These are phyloP conservation scores for Macaranga tanarius DNA, from an alignment of 441 rosid genomes.

Conservation along the genomic window DNA sequence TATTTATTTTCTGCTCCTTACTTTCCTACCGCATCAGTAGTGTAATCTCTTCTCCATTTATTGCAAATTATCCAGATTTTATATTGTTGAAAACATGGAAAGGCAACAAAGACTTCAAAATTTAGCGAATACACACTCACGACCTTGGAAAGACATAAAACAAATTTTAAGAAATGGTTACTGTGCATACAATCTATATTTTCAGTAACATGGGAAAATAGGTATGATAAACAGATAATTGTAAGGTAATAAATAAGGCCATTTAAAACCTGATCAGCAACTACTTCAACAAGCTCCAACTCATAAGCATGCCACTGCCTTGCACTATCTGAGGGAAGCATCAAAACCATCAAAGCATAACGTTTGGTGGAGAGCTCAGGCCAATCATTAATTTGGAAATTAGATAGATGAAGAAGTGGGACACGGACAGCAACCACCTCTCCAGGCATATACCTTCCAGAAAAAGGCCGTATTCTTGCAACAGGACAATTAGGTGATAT, in stretches of 20 bases:
- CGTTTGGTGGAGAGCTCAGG: slow-evolving; percentile 96
- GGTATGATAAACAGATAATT: background rate
- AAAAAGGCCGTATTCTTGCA: slow-evolving; percentile 76
- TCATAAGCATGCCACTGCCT: slow-evolving; percentile 98
- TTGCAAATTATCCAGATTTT: background rate
- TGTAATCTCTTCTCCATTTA: background rate
- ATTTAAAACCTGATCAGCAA: slow-evolving; percentile 83
- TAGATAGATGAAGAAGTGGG: slow-evolving; percentile 91
- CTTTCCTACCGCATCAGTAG: background rate
- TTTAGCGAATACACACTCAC: background rate
- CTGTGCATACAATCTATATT: background rate
- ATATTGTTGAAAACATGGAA: background rate
- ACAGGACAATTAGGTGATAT: slow-evolving; percentile 89
- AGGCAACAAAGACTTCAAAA: background rate
- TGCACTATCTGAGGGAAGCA: slow-evolving; percentile 98
- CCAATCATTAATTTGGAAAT: slow-evolving; percentile 96
- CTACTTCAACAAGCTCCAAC: slow-evolving; percentile 98
- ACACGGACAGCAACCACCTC: slow-evolving; percentile 98
- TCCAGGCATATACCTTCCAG: slow-evolving; percentile 80
- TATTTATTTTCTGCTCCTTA: background rate
- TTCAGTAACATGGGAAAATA: background rate
- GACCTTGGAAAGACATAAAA: background rate
- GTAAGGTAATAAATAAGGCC: slow-evolving; percentile 6
- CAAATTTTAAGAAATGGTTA: background rate
- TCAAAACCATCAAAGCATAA: slow-evolving; percentile 94